Evolutionary conservation across 306 rosid species (phyloP), one percentile per base, ranked within the genome.

Genomic region (Trifolium repens): DNA sequence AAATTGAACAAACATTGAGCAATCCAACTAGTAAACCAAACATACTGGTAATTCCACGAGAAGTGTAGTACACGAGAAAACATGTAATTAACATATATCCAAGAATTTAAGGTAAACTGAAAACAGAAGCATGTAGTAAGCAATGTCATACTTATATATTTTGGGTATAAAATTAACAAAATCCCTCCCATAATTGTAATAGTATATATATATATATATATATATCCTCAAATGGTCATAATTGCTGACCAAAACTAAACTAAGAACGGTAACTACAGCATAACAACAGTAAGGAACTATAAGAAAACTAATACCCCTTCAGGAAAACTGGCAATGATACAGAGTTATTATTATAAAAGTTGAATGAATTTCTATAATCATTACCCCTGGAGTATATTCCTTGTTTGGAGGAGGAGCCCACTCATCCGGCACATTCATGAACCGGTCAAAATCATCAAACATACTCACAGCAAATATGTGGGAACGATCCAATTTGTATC

Each of bases 371-470:
- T 17, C 14, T 0, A 19, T 47, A 76, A 69, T 12, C 35, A 62
- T 83, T 85, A 87, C 98, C 94, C 94, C 97, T 0, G 97, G 88
- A 8, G 78, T 40, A 71, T 94, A 94, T 8, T 96, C 88, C 32
- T 26, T 81, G 5, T 50, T 55, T 81, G 90, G 96, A 5, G 98
- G 96, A 75, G 96, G 91, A 52, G 91, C 97, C 98, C 97, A 91
- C 74, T 85, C 80, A 77, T 94, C 87, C 0, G 98, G 98, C 62
- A 94, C 97, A 61, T 63, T 94, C 97, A 91, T 87, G 70, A 90
- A 90, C 47, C 73, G 78, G 13, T 90, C 92, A 22, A 94, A 86
- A 73, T 94, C 97, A 59, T 91, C 91, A 24, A 91, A 94, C 96
- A 90, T 90, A 80, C 65, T 91, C 19, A 91, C 91, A 0, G 91